Evolutionary conservation across 805 yeast species (phyloP), one percentile per base, ranked within the genome.

Genomic region (Pichia scutulata): DNA sequence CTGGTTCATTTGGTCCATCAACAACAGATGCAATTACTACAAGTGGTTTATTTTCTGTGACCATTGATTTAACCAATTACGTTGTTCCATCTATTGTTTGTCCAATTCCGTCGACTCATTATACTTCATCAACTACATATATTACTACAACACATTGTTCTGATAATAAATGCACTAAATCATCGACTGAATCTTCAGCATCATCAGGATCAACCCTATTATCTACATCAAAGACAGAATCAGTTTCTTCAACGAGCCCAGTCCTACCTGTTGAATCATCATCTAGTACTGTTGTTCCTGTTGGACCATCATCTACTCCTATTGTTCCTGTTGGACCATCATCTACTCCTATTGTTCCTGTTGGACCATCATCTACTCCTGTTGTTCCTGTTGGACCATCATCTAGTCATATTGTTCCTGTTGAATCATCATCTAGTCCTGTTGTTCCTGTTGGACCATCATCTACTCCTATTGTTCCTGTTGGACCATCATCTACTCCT

Each of bases 1-100:
- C 46, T 36, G 55, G 53, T 14, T 53, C 53, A 2, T 53, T 51
- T 44, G 47, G 46, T 12, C 36, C 52, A 28, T 46, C 53, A 1
- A 43, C 50, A 12, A 40, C 41, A 6, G 22, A n/a, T 12, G 16
- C 28, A 22, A 12, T 41, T 18, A 24, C 45, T 10, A 46, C 36
- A 14, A 43, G 33, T 4, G 46, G 43, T 22, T 19, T 18, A 5
- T 16, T 43, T 19, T 36, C 40, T 2, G 43, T 46, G 3, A 41
- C 49, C 14, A 23, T 52, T 23, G n/a, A 28, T 5, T 5, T 51
- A 14, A 24, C 51, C 2, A 45, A 55, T 22, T 43, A 39, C 39
- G 4, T 48, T 26, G 19, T 48, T 19, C 47, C 57, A 39, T 23
- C 16, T 21, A 37, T 51, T 40, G 25, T 30, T 28, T 52, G 51